Evolutionary conservation across 192 early-diverging fungal species (phyloP), one percentile per base, ranked within the genome.

Genomic region (Backusella mclennaniae): DNA sequence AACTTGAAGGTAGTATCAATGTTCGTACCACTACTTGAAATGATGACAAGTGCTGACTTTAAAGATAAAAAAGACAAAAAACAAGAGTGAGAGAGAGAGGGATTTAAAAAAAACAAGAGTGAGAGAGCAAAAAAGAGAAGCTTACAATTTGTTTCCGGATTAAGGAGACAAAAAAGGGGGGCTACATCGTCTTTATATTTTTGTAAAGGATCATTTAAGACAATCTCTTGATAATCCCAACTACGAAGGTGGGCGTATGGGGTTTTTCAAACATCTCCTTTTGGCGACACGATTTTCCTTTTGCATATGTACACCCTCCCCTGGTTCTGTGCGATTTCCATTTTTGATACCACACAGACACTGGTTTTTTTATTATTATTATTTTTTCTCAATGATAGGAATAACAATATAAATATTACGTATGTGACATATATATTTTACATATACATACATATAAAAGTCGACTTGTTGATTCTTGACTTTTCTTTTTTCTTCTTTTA

Each of bases 291-390:
- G 56, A 63, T 63, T 63, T 63, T 63, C 56, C 56, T 63, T 15
- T 63, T 63, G 56, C 56, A 63, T 63, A 8, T 39, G 38, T 39
- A n/a, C 9, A 63, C 11, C 56, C 23, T 63, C 56, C 56, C 56
- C 56, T 63, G 9, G 23, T 29, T 63, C 56, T 63, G 56, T 63
- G 56, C 2, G 23, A 63, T 63, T 63, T 63, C 56, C 56, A 29
- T 63, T 63, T 63, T 63, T 29, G 56, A 63, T 29, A 29, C 56
- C 56, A 63, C 56, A 63, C 56, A 63, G 56, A 63, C 56, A 63
- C 23, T 63, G 21, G 21, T 12, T 29, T 12, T 23, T 63, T 63
- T 63, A 3, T 63, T n/a, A 19, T 63, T 63, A 9, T 63, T n/a
- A 15, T 14, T 19, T 44, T 44, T 44, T 44, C 15, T 44, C 53